These are phyloP conservation scores for Mycotypha africana DNA, from an alignment of 371 early-diverging fungal genomes.

Conservation along the genomic window DNA sequence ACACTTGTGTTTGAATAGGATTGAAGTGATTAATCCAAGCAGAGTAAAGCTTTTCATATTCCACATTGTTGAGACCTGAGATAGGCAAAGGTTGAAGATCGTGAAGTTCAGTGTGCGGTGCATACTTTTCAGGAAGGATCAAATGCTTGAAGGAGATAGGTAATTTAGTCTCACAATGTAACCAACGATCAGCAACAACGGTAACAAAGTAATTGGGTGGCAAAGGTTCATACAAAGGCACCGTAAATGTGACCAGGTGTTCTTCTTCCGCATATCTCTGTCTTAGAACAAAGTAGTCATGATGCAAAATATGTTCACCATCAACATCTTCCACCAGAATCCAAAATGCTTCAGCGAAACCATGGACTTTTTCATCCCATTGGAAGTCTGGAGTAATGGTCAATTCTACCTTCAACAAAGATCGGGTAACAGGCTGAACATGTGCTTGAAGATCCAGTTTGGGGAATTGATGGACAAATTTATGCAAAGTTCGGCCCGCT, in stretches of 20 bases:
- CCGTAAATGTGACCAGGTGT: conserved; percentile 80
- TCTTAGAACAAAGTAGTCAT: conserved; percentile 85
- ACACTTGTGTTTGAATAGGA: conserved; percentile 95
- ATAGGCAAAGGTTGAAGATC: conserved; percentile 90
- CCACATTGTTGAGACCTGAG: conserved; percentile 68
- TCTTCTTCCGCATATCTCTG: conserved; percentile 66
- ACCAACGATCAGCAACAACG: conserved; percentile 92
- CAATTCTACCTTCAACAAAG: conserved; percentile 83
- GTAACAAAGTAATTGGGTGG: conserved; percentile 95
- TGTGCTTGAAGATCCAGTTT: conserved; percentile 82
- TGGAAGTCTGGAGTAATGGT: conserved; percentile 91
- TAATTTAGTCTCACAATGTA: conserved; percentile 83
- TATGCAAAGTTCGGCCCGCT: conserved; percentile 84
- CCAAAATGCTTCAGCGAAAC: conserved; percentile 89
- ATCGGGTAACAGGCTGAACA: conserved; percentile 91
- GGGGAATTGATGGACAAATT: conserved; percentile 90
- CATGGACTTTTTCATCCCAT: conserved; percentile 87
- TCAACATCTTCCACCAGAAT: conserved; percentile 92
- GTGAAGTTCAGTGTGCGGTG: conserved; percentile 91
- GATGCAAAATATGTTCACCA: conserved; percentile 82
- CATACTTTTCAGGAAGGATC: conserved; percentile 87
- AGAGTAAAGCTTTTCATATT: conserved; percentile 63
- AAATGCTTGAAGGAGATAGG: conserved; percentile 92
- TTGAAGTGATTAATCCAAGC: conserved; percentile 79
- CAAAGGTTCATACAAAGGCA: conserved; percentile 89